These are phyloP conservation scores for Pluteus cervinus DNA, from an alignment of 768 basidiomycete species.

Conservation along the genomic window DNA sequence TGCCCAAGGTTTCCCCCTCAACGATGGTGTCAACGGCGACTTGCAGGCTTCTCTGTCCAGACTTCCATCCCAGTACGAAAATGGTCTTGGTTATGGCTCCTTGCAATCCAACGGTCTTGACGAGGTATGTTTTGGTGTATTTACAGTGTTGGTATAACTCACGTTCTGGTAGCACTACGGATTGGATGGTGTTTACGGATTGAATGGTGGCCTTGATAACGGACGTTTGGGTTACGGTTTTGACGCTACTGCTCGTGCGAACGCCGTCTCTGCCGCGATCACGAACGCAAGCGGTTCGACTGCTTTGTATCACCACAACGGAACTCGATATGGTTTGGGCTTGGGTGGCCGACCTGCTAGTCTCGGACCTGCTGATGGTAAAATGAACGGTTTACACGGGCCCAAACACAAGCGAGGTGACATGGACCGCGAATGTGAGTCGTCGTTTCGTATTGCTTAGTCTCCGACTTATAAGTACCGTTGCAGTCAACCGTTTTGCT, in stretches of 20 bases:
- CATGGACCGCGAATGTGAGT: conserved; percentile 77
- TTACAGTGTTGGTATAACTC: conserved; percentile 11
- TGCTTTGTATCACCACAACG: conserved; percentile 74
- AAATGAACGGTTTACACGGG: conserved; percentile 88
- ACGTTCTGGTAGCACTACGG: conserved; percentile 41
- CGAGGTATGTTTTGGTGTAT: conserved; percentile 38
- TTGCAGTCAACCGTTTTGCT: conserved; percentile 84
- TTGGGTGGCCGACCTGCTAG: conserved; percentile 42
- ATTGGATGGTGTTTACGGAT: conserved; percentile 48
- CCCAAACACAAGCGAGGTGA: conserved; percentile 94
- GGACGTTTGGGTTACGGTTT: conserved; percentile 55
- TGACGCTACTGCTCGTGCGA: conserved; percentile 38
- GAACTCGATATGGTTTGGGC: conserved; percentile 69
- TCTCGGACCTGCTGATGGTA: conserved; percentile 50
- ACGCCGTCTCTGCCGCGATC: conserved; percentile 13
- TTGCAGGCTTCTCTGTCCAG: conserved; percentile 72
- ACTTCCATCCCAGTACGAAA: conserved; percentile 56
- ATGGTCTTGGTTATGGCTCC: conserved; percentile 46
- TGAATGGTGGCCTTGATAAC: conserved; percentile 44
- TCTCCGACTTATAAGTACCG: conserved; percentile 19
- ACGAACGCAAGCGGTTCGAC: conserved; percentile 55
- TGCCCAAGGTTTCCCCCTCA: conserved; percentile 39
- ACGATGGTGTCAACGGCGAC: conserved; percentile 49
- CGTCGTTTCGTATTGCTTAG: conserved; percentile 6
- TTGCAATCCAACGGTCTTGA: conserved; percentile 44